Conservation (phyloP, 495 filamentous ascomycete species). For the Tuber calosporum region DNA sequence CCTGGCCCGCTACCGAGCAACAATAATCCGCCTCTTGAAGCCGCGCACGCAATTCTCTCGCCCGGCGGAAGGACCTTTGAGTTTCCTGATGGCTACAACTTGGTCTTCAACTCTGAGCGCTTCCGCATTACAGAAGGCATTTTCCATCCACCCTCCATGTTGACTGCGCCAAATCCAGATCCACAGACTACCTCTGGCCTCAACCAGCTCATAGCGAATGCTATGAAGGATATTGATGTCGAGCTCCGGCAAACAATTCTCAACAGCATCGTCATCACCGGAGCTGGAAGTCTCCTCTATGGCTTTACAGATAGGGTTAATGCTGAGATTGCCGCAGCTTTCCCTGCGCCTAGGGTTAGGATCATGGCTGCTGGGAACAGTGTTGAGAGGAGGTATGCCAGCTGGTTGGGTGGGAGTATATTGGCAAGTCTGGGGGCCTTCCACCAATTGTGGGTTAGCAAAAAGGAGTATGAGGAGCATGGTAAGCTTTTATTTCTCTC, state of each 20-base stretch:
- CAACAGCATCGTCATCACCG: constrained; percentile 86
- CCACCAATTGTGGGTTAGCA: constrained; percentile 97
- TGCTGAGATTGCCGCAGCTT: constrained; percentile 68
- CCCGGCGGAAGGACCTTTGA: constrained; percentile 66
- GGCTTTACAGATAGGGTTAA: constrained; percentile 86
- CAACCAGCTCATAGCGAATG: constrained; percentile 67
- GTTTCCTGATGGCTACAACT: constrained; percentile 91
- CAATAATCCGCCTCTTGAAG: constrained; percentile 48
- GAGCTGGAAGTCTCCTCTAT: constrained; percentile 72
- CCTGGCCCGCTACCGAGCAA: constrained; percentile 59
- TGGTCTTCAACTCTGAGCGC: constrained; percentile 80
- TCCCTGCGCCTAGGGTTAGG: constrained; percentile 72
- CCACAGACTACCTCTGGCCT: constrained; percentile 55
- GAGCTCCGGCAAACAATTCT: constrained; percentile 78
- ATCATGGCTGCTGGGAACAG: constrained; percentile 77
- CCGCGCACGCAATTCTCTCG: constrained; percentile 56
- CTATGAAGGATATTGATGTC: constrained; percentile 71
- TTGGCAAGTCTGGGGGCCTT: constrained; percentile 95
- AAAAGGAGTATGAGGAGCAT: constrained; percentile 74
- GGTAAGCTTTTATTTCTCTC: constrained; percentile 41
- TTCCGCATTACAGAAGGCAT: constrained; percentile 78
- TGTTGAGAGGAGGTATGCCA: constrained; percentile 77
- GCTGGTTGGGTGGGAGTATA: constrained; percentile 96
- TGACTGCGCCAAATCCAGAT: constrained; percentile 51
- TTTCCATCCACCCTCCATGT: constrained; percentile 47